Conservation (phyloP, 2,329 filamentous ascomycete genomes). For the Lachnellula cervina region DNA sequence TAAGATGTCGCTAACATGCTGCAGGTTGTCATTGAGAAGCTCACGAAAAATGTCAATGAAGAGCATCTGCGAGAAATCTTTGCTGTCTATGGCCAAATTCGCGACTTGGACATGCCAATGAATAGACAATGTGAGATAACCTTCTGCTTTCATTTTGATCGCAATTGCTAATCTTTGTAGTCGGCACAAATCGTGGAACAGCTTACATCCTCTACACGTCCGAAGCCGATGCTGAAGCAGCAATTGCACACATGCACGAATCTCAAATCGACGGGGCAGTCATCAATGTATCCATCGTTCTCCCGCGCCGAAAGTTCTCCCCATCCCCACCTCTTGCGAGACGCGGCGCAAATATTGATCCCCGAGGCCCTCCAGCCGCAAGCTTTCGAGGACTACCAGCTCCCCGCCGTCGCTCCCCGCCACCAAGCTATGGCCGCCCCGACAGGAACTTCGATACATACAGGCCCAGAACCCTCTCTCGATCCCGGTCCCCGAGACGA, state of each 20-base stretch:
- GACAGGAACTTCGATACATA: conserved; percentile 32
- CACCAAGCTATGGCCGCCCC: conserved; percentile 21
- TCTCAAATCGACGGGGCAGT: conserved; percentile 53
- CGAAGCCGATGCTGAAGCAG: conserved; percentile 74
- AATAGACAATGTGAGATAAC: conserved; percentile 69
- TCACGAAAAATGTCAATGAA: conserved; percentile 92
- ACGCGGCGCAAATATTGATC: conserved; percentile 54
- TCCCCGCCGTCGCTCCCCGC: conserved; percentile 24
- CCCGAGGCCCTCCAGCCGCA: conserved; percentile 36
- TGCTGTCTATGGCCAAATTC: conserved; percentile 77
- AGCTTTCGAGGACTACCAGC: conserved; percentile 23
- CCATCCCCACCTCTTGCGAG: conserved; percentile 69
- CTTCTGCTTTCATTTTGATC: background rate
- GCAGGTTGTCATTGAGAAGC: conserved; percentile 90
- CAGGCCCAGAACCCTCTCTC: conserved; percentile 33
- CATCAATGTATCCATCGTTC: conserved; percentile 34
- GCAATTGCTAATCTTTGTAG: conserved; percentile 42
- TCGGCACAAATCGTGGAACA: conserved; percentile 84
- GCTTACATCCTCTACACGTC: conserved; percentile 84
- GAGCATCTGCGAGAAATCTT: conserved; percentile 90
- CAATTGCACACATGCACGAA: conserved; percentile 96
- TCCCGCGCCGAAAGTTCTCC: conserved; percentile 59
- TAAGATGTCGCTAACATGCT: conserved; percentile 13
- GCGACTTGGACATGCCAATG: conserved; percentile 83
- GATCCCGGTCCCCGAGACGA: conserved; percentile 38